Evolutionary conservation across 2,329 filamentous ascomycete genomes (phyloP).

Genomic region (Chrysoporthe puriensis): DNA sequence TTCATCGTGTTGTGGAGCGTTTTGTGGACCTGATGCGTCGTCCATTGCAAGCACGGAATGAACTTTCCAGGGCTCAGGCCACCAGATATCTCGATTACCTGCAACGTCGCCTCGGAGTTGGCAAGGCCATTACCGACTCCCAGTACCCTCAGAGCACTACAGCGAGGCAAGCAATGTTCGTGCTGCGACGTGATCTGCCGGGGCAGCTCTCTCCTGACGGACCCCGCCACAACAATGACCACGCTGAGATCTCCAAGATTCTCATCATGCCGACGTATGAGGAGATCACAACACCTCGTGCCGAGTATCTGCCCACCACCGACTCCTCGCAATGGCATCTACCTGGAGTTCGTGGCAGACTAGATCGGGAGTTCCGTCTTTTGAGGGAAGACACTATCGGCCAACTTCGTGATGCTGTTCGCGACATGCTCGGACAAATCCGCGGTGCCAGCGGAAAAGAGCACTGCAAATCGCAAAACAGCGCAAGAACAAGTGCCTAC

Average conservation of each 20-base stretch:
- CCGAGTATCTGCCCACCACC: conserved; percentile 46
- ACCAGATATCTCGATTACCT: conserved; percentile 26
- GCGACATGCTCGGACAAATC: conserved; percentile 43
- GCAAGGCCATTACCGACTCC: conserved; percentile 8
- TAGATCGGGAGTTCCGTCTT: conserved; percentile 60
- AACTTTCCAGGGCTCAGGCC: conserved; percentile 19
- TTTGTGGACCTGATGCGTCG: not conserved
- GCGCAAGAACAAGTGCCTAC: conserved; percentile 43
- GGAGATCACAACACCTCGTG: conserved; percentile 42
- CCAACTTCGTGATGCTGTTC: conserved; percentile 54
- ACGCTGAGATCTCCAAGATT: conserved; percentile 46
- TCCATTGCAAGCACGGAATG: not conserved
- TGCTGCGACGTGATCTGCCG: conserved; percentile 26
- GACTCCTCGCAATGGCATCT: conserved; percentile 46
- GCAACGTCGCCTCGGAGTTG: conserved; percentile 13
- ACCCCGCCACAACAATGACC: conserved; percentile 51
- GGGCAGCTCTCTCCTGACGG: conserved; percentile 30
- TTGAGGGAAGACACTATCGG: conserved; percentile 59
- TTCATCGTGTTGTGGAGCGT: conserved; percentile 6
- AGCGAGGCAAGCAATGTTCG: not conserved
- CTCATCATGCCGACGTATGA: conserved; percentile 48
- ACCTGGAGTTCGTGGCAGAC: conserved; percentile 48
- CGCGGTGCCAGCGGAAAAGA: conserved; percentile 26
- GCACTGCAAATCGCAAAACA: conserved; percentile 31
- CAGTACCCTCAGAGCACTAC: no score